phyloP scores from a whole-genome alignment of 768 basidiomycete genomes.

The Psilocybe sp. region DNA sequence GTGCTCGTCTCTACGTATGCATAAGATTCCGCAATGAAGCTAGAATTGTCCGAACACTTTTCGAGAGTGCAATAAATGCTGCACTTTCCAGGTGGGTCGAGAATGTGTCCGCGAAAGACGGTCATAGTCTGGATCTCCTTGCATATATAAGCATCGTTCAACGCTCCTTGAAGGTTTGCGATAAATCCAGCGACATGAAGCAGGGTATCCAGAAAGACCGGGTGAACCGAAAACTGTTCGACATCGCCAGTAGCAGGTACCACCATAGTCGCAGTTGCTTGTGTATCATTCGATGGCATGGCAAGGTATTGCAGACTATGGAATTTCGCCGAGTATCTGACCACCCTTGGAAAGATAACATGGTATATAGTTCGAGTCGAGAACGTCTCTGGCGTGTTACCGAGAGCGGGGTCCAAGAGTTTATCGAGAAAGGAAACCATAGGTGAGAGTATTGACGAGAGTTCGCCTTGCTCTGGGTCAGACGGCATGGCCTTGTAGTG shows the following conservation, averaged over 20 bases:
- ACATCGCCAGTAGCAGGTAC: constrained; percentile 32
- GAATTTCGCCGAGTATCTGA: constrained; percentile 58
- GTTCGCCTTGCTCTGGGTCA: constrained; percentile 30
- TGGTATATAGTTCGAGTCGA: constrained; percentile 58
- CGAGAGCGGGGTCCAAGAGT: constrained; percentile 24
- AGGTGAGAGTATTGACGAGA: constrained; percentile 32
- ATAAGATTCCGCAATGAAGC: constrained; percentile 50
- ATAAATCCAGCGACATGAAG: constrained; percentile 72
- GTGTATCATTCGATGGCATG: constrained; percentile 43
- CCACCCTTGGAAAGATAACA: constrained; percentile 66
- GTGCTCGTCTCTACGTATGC: constrained; percentile 35
- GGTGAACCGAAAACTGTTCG: constrained; percentile 41
- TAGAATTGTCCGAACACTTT: constrained; percentile 39
- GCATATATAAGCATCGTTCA: constrained; percentile 64
- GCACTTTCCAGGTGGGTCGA: constrained; percentile 41
- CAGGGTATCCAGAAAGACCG: constrained; percentile 64
- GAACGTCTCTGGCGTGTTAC: constrained; percentile 41
- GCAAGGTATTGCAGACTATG: constrained; percentile 56
- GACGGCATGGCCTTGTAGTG: constrained; percentile 35
- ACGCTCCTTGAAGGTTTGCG: constrained; percentile 51
- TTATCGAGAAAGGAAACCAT: constrained; percentile 31
- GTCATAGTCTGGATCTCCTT: constrained; percentile 47
- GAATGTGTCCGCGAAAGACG: constrained; percentile 34
- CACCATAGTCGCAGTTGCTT: constrained; percentile 48
- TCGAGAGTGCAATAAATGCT: constrained; percentile 49